These are phyloP conservation scores for Baorangia bicolor DNA, from an alignment of 768 basidiomycete species.

Conservation along the genomic window DNA sequence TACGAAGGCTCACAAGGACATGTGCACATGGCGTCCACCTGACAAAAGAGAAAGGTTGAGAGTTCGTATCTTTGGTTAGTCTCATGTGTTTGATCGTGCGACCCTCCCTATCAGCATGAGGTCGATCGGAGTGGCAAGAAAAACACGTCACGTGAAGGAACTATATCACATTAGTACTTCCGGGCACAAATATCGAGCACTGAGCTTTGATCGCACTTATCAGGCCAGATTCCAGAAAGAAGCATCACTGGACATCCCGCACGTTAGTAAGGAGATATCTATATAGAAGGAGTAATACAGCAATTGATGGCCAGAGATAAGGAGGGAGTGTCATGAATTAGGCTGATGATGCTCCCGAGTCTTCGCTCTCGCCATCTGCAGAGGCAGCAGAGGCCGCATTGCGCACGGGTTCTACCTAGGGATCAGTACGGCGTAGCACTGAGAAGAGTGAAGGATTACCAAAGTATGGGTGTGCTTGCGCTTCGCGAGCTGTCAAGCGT, in stretches of 20 bases:
- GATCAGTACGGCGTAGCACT: slow-evolving; percentile 18
- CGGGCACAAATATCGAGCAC: slow-evolving; percentile 7
- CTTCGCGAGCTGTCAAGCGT: slow-evolving; percentile 90
- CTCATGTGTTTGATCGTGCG: slow-evolving; percentile 10
- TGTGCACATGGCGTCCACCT: slow-evolving; percentile 16
- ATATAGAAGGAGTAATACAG: slow-evolving; percentile 37
- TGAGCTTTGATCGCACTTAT: slow-evolving; percentile 22
- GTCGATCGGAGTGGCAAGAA: background rate
- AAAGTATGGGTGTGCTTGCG: slow-evolving; percentile 92
- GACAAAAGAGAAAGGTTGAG: background rate
- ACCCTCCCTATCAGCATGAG: slow-evolving; percentile 6
- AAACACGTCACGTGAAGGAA: slow-evolving; percentile 14
- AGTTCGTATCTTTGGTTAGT: slow-evolving; percentile 1
- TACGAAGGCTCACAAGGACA: slow-evolving; percentile 6
- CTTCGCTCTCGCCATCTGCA: slow-evolving; percentile 65
- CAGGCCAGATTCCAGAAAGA: slow-evolving; percentile 11
- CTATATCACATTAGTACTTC: background rate
- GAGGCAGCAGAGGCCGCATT: slow-evolving; percentile 41
- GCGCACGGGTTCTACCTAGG: slow-evolving; percentile 62
- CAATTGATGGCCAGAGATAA: slow-evolving; percentile 26
- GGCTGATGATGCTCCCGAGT: slow-evolving; percentile 35
- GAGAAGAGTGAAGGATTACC: slow-evolving; percentile 43
- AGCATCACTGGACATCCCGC: slow-evolving; percentile 21
- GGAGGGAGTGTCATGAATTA: slow-evolving; percentile 26
- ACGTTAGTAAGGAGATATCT: slow-evolving; percentile 28